Base-by-base conservation (phyloP, 371 early-diverging fungal genomes). In the Apophysomyces sp. region DNA sequence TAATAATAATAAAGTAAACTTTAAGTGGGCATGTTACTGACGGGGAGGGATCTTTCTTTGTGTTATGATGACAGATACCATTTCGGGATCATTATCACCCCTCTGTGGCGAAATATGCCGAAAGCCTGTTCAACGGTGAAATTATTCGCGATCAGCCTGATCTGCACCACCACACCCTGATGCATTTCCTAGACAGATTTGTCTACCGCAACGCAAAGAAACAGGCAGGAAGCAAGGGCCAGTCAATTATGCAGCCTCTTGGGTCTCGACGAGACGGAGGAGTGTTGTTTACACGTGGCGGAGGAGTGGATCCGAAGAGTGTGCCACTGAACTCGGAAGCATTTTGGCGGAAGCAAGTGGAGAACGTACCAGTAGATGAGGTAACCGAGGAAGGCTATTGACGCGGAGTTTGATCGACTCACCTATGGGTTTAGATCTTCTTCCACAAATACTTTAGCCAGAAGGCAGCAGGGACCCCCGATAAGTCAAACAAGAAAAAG, bases 161-260 rank as follows among this genome's bases (percentile, higher is more conserved):
- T 71, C 83, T 98, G 59, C 93, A 93, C 65, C 88, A 90, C 68
- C 94, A 94, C 75, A 94, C 97, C 2, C 78, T 97, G 57, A 79
- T 89, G 61, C 95, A 95, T 67, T 98, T 98, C 80, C 81, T 98
- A 58, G 97, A 98, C 71, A 85, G 92, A 53, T 97, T 98, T 80
- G 94, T 95, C 8, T 96, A 89, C 82, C 93, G 96, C 74, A 95
- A 94, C 75, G 92, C 98, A 32, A 96, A 96, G 81, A 88, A 90
- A 67, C 68, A 68, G n/a, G 32, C 65, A 4, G 60, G 59, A 0
- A 74, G 81, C 26, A 82, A 82, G 57, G 86, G 84, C 34, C 73
- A 73, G 27, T 79, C 86, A 15, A 84, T 86, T 55, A 86, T 86
- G 87, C 87, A 87, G 59, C 85, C 86, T 60, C 59, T 83, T 63